Base-by-base conservation (phyloP, 2,329 filamentous ascomycete genomes). In the Beauveria asiatica region DNA sequence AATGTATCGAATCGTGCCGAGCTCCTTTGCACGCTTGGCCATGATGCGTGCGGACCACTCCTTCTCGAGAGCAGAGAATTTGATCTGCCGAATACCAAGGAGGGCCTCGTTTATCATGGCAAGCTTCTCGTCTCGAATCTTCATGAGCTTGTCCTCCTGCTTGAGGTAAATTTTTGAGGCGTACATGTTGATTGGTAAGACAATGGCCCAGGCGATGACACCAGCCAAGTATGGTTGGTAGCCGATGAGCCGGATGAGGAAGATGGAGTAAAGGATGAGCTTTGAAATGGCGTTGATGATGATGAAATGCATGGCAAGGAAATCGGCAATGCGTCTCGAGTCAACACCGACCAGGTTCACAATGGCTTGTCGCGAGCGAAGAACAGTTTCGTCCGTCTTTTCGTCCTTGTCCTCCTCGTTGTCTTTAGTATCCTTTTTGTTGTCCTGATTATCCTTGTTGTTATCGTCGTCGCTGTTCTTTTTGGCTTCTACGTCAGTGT, bases 291-390 rank as follows among this genome's bases (percentile, higher is more conserved):
- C 84, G 37, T 81, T 82, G 4, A 84, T 76, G 65, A 92, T 85
- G 57, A 86, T 75, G 68, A 85, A 84, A 65, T 88, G 86, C 68
- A 80, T 88, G 5, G 82, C 76, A n/a, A 78, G 77, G 67, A 91
- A 90, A 58, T 89, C 83, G 0, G 86, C 77, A 46, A 93, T 78
- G 44, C 88, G 83, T 63, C 84, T 83, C 8, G 83, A 78, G 70
- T 93, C 89, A 11, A 92, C 85, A n/a, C 87, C 88, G 50, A 92
- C 85, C 41, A 92, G 77, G 69, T 92, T 93, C 60, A 92, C 85
- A 4, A 87, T 88, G 59, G 82, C 85, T 72, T 93, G 89, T 63
- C 81, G 79, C 27, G 82, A 81, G 58, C 76, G 73, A 49, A 74
- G 64, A 10, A 71, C 71, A 44, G 65, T 69, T 21, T 67, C 65